A percentile compares a stretch with the other conserved stretches of the same genome.
Conservation (phyloP, 352 stramenopile species). For the Blastocystis sp. region DNA sequence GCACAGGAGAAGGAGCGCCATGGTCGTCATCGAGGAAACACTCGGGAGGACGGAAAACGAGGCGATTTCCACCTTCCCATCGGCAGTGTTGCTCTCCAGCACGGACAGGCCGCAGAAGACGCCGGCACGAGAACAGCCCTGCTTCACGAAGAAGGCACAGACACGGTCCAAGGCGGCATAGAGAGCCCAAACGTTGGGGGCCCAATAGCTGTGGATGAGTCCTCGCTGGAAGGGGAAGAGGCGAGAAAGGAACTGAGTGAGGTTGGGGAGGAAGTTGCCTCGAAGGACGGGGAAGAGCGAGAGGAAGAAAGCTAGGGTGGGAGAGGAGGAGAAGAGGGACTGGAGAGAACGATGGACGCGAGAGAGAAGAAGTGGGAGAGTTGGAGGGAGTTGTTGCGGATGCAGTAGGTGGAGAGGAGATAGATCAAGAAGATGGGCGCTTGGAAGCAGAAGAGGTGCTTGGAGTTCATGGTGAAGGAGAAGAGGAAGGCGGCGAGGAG, state of each 20-base stretch:
- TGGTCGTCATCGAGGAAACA: constrained; percentile 35
- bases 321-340: constrained; percentile 24
- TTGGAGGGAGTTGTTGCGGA: constrained; percentile 74
- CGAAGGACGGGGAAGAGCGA: constrained; percentile 53
- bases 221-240: constrained; percentile 93
- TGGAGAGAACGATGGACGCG: constrained; percentile 78
- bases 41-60: constrained; percentile 40
- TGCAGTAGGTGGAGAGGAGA: constrained; percentile 86
- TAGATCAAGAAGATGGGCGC: constrained; percentile 92
- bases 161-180: constrained; percentile 85
- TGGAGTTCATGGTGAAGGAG: constrained; percentile 87
- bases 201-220: constrained; percentile 96
- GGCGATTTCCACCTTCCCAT: constrained; percentile 19
- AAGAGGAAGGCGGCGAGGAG: constrained; percentile 85
- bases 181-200: constrained; percentile 93
- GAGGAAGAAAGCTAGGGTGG: constrained; percentile 53
- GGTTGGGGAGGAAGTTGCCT: constrained; percentile 67
- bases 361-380: constrained; percentile 80
- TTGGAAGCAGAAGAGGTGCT: constrained; percentile 93
- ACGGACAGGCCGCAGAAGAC: constrained; percentile 44
- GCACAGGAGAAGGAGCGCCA: not conserved
- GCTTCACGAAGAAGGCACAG: not conserved
- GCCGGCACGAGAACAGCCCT: not conserved
- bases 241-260: constrained; percentile 83
- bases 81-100: not conserved